Percentiles rank a stretch among this genome's conserved stretches.
These are phyloP conservation scores for Phytophthora ohioensis DNA, from an alignment of 352 stramenopile genomes.

Conservation along the genomic window DNA sequence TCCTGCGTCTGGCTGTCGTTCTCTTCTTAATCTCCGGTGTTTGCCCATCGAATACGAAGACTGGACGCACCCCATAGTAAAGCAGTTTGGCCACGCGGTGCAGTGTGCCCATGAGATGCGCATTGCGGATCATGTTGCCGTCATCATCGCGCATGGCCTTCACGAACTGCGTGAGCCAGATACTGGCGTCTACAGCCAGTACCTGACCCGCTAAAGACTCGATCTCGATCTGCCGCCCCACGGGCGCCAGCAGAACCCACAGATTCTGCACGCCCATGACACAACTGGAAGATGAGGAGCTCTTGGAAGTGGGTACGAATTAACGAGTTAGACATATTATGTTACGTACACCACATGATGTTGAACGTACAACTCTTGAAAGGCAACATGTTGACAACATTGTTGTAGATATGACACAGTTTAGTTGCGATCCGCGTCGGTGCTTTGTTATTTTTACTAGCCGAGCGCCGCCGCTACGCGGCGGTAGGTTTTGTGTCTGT, in stretches of 20 bases:
- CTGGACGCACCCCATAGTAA: constrained; percentile 96
- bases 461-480: too few species aligned
- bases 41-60: constrained; percentile 99
- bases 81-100: constrained; percentile 94
- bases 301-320: too few species aligned
- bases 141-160: constrained; percentile 98
- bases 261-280: constrained; percentile 99
- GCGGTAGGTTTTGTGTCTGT: too few species aligned
- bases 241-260: constrained; percentile 97
- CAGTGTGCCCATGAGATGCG: constrained; percentile 96
- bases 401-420: too few species aligned
- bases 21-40: constrained; percentile 97
- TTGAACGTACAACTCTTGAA: too few species aligned
- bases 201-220: constrained; percentile 97
- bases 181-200: constrained; percentile 98
- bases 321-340: too few species aligned
- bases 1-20: constrained; percentile 73
- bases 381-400: too few species aligned
- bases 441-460: too few species aligned
- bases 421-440: too few species aligned
- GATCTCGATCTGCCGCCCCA: constrained; percentile 97
- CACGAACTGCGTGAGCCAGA: constrained; percentile 99
- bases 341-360: too few species aligned
- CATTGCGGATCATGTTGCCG: constrained; percentile 94
- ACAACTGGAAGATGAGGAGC: neutral